Evolutionary conservation across 306 rosid genomes (phyloP), one percentile per base, ranked within the genome.

Genomic region (Vigna mungo): DNA sequence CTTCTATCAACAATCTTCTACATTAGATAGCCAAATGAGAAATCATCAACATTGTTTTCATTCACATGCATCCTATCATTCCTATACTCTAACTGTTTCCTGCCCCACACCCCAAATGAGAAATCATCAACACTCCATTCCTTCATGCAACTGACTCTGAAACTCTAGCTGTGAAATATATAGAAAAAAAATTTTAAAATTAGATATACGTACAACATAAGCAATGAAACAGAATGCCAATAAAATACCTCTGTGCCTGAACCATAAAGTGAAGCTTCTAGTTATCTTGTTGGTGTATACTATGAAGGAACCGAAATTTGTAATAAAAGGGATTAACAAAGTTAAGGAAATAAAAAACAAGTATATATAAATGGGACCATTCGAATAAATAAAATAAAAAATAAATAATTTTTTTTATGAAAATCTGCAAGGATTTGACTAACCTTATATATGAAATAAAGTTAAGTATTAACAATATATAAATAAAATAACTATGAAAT

Each of bases 211-310:
- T 60, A 60, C 46, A 61, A 72, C 68, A 77, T 73, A 80, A 30
- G 75, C 44, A 48, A 64, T 41, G 48, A 77, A 77, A 78, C 58
- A 71, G 27, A 80, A 67, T 78, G 43, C 20, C 51, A 32, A 79
- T 52, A 52, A 75, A 60, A 34, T 78, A 95, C 99, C 99, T 95
- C 97, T 69, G 97, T 84, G 84, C 99, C 97, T 37, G 92, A 85
- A 82, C 96, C 83, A 85, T 92, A 90, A 44, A 95, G 80, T 25
- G 96, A 87, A 67, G 91, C 87, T 88, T 92, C 97, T 77, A 88
- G 82, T 75, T 97, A 97, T 69, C 77, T 92, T 91, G 23, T 34
- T 18, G 23, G 20, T 20, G 46, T 16, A 58, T 73, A 17, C n/a
- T 30, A 9, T 6, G 46, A 41, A 51, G 23, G 21, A 51, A 43